Evolutionary conservation across 371 early-diverging fungal genomes (phyloP).

Genomic region (Homolaphlyctis polyrhiza): DNA sequence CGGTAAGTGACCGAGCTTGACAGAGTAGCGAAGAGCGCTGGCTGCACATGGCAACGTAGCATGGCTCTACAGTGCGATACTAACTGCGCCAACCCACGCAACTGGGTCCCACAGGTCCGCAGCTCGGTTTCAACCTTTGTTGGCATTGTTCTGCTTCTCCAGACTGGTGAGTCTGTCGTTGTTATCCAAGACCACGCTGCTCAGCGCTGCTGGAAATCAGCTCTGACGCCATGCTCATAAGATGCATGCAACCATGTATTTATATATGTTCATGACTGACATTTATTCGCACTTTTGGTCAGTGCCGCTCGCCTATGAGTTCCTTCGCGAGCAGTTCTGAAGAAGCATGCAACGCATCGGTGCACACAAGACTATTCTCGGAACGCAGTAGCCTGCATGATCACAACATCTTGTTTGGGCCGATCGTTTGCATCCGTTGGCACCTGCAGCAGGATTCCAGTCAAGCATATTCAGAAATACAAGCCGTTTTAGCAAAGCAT

Average conservation of each 20-base stretch:
- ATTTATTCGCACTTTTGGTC: too few relatives aligned
- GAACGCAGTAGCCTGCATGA: constrained; percentile 6
- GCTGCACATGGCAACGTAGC: not conserved
- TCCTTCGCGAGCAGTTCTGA: too few relatives aligned
- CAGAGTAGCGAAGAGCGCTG: not conserved
- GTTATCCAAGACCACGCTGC: not conserved
- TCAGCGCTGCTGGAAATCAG: not conserved
- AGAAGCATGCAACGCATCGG: too few relatives aligned
- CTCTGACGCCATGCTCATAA: too few relatives aligned
- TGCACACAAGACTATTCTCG: not conserved
- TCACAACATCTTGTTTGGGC: constrained; percentile 33
- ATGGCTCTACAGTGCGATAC: not conserved
- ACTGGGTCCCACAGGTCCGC: not conserved
- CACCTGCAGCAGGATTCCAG: constrained; percentile 9
- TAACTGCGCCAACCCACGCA: not conserved
- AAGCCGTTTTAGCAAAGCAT: not conserved
- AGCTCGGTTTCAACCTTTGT: not conserved
- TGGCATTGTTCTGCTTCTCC: not conserved
- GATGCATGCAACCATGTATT: too few relatives aligned
- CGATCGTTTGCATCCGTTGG: constrained; percentile 33
- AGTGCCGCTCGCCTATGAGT: too few relatives aligned
- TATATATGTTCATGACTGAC: too few relatives aligned
- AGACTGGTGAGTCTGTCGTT: not conserved
- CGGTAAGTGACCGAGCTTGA: not conserved
- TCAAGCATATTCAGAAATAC: not conserved